Base-by-base conservation (phyloP, 257 asterid genomes). In the Petunia axillaris region DNA sequence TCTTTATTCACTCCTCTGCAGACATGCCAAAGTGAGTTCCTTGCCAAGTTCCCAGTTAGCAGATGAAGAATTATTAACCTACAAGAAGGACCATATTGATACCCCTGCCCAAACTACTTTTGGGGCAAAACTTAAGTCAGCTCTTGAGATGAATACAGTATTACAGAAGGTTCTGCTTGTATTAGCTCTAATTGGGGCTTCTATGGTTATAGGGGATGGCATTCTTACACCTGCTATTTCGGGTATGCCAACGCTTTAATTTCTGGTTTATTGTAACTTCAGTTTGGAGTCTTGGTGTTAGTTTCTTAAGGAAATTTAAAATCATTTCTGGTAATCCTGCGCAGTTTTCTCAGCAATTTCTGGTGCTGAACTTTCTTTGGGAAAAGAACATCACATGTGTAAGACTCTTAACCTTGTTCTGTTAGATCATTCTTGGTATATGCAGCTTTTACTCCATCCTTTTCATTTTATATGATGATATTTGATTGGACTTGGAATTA, bases 201-300 rank as follows among this genome's bases (percentile, higher is more conserved):
- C 96, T 94, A 94, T 94, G 98, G 98, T 94, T 77, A 94, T 94
- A 78, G 98, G 98, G n/a, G 98, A 94, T 84, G 98, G 98, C 66
- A 88, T 94, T 67, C 89, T 94, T 83, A 89, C 97, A 25, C 98
- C 98, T 8, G 92, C 98, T 3, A 86, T 94, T 86, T 94, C 98
- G 38, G 98, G 98, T 92, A 83, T 65, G 64, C 37, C 48, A 15
- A 25, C 15, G 62, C 7, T 55, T 15, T 55, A 41, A 25, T 55
- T 15, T 0, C 35, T 73, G 0, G 39, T 73, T 73, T 6, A 4
- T 73, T 46, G 41, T 13, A 9, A 70, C 36, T 39, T 8, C 39
- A 15, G 3, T 63, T 43, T 62, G 38, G n/a, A 7, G 52, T 66
- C 63, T 14, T 63, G 2, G 38, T 58, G 55, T 54, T 16, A 11